A percentile compares a stretch with the other conserved stretches of the same genome.
phyloP scores from a whole-genome alignment of 75 land plant species.

The Azolla pinnata region DNA sequence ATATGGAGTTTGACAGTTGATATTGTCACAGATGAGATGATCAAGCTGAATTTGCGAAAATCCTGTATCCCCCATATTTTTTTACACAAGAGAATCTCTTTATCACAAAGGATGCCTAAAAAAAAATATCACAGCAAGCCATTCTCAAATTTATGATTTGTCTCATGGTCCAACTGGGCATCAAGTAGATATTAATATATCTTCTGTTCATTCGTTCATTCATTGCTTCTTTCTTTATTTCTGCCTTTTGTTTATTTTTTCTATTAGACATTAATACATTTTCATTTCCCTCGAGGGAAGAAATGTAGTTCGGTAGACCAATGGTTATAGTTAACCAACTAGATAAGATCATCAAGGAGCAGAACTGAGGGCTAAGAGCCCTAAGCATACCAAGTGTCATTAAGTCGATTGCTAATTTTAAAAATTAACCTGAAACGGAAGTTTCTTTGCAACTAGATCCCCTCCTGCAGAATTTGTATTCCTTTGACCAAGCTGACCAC shows the following conservation, averaged over 20 bases:
- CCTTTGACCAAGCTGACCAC: slow-evolving; percentile 16
- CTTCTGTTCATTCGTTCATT: too few species aligned
- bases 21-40: too few species aligned
- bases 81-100: too few species aligned
- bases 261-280: neutral
- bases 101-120: too few species aligned
- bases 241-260: neutral
- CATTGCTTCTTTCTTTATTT: too few species aligned
- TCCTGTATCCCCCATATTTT: too few species aligned
- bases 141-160: too few species aligned
- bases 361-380: neutral
- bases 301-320: neutral
- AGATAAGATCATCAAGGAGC: neutral
- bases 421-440: neutral
- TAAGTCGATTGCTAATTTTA: neutral
- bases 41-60: too few species aligned
- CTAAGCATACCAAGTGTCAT: neutral
- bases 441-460: slow-evolving; percentile 16
- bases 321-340: neutral
- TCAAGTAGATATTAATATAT: too few species aligned
- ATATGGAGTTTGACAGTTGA: too few species aligned
- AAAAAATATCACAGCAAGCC: too few species aligned
- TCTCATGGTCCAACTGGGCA: too few species aligned
- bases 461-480: slow-evolving; percentile 56
- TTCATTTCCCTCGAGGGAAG: neutral